These are phyloP conservation scores for Microbotryum scabiosae DNA, from an alignment of 1,284 basidiomycete species.

Conservation along the genomic window DNA sequence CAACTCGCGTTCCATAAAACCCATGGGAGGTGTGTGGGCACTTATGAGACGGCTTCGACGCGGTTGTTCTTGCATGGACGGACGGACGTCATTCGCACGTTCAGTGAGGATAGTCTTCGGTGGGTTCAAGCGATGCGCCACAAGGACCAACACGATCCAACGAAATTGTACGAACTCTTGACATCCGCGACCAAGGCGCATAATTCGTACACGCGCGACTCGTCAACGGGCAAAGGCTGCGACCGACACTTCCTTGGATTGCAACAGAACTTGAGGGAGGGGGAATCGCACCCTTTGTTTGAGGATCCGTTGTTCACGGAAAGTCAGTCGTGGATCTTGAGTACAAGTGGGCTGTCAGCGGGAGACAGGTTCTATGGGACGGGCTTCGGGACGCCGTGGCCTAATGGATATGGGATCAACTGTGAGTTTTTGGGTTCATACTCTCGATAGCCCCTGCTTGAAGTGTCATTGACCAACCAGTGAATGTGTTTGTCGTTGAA, in stretches of 20 bases:
- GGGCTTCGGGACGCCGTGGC: conserved; percentile 72
- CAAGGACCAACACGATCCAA: conserved; percentile 47
- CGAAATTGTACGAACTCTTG: conserved; percentile 51
- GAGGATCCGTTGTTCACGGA: conserved; percentile 68
- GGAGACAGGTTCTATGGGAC: conserved; percentile 84
- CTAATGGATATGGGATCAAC: conserved; percentile 85
- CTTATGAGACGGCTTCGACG: conserved; percentile 91
- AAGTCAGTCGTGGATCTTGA: conserved; percentile 81
- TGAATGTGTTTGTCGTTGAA: neutral
- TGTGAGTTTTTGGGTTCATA: conserved; percentile 50
- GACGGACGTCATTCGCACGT: conserved; percentile 82
- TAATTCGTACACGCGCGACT: conserved; percentile 63
- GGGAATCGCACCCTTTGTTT: conserved; percentile 52
- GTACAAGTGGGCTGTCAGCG: conserved; percentile 81
- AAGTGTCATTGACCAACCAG: too few relatives aligned
- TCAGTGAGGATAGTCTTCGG: conserved; percentile 64
- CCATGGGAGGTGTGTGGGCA: conserved; percentile 70
- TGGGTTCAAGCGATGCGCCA: conserved; percentile 74
- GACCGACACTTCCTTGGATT: conserved; percentile 89
- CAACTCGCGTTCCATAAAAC: conserved; percentile 86
- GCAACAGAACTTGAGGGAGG: conserved; percentile 53
- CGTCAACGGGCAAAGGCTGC: conserved; percentile 74
- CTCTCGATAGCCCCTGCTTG: neutral
- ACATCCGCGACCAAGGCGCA: conserved; percentile 65
- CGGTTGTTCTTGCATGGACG: conserved; percentile 83